These are phyloP conservation scores for Candida qinlingensis DNA, from an alignment of 805 yeast species.

Conservation along the genomic window DNA sequence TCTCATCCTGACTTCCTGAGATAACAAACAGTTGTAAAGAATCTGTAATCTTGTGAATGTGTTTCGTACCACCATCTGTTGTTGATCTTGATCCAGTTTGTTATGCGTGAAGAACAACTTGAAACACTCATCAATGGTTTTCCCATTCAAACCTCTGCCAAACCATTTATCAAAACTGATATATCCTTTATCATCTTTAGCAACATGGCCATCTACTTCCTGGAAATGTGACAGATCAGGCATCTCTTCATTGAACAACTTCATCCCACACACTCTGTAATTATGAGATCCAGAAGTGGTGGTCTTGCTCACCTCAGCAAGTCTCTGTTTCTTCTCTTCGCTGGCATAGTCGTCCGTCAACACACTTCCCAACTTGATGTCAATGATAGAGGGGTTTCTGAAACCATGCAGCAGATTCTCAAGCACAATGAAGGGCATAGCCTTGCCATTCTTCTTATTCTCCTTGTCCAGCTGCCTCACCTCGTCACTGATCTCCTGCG, in stretches of 20 bases:
- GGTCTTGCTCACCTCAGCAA: conserved; percentile 52
- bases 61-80: conserved; percentile 35
- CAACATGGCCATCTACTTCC: conserved; percentile 11
- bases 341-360: conserved; percentile 61
- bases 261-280: conserved; percentile 88
- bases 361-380: conserved; percentile 72
- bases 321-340: conserved; percentile 54
- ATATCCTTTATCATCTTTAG: conserved; percentile 34
- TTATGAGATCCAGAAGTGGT: conserved; percentile 82
- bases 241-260: conserved; percentile 31
- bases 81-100: conserved; percentile 27
- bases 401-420: conserved; percentile 65
- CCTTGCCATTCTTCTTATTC: conserved; percentile 1
- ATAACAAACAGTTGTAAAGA: conserved; percentile 58
- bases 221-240: conserved; percentile 16
- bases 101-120: conserved; percentile 39
- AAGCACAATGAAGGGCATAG: conserved; percentile 49
- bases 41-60: conserved; percentile 58
- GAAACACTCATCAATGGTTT: conserved; percentile 42
- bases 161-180: conserved; percentile 56
- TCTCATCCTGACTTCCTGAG: conserved; percentile 56
- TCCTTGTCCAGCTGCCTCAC: conserved; percentile 7
- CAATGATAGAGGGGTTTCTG: conserved; percentile 65
- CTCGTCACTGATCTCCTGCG: conserved; percentile 22
- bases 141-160: conserved; percentile 55